phyloP scores from a whole-genome alignment of 257 asterid genomes.

The Voacanga thouarsii region DNA sequence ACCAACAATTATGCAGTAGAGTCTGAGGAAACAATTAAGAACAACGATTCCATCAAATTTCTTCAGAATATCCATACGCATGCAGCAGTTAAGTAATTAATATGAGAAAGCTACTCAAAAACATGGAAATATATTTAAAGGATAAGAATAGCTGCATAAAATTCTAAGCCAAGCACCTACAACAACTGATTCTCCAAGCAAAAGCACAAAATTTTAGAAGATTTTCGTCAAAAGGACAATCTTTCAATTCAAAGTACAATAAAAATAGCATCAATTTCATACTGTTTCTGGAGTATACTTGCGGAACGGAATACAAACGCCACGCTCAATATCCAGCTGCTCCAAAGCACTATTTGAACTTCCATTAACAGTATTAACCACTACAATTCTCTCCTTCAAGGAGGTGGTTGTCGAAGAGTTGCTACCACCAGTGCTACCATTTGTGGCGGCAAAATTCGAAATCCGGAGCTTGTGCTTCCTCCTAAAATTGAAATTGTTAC shows the following conservation, averaged over 20 bases:
- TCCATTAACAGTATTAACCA: not conserved
- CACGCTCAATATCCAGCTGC: conserved; percentile 86
- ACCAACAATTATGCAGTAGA: not conserved
- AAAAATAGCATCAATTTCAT: conserved; percentile 11
- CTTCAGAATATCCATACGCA: not conserved
- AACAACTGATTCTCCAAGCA: too few relatives aligned
- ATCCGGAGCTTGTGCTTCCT: not conserved
- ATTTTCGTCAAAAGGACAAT: not conserved
- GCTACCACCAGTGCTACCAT: not conserved
- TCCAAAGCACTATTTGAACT: conserved; percentile 57
- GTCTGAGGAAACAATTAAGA: not conserved
- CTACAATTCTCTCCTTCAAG: not conserved
- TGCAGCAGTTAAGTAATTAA: not conserved
- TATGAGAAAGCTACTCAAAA: not conserved
- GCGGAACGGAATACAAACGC: conserved; percentile 85
- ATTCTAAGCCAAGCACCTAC: not conserved
- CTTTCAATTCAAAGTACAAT: conserved; percentile 5
- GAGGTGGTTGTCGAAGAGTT: not conserved
- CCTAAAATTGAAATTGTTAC: not conserved
- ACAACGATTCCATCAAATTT: not conserved
- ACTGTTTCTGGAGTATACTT: conserved; percentile 80
- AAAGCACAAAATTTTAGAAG: not conserved
- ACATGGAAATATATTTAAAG: not conserved
- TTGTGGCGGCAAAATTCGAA: conserved; percentile 1
- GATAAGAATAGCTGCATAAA: not conserved